Conservation (phyloP, 2,329 filamentous ascomycete species). For the Fusarium sp. region DNA sequence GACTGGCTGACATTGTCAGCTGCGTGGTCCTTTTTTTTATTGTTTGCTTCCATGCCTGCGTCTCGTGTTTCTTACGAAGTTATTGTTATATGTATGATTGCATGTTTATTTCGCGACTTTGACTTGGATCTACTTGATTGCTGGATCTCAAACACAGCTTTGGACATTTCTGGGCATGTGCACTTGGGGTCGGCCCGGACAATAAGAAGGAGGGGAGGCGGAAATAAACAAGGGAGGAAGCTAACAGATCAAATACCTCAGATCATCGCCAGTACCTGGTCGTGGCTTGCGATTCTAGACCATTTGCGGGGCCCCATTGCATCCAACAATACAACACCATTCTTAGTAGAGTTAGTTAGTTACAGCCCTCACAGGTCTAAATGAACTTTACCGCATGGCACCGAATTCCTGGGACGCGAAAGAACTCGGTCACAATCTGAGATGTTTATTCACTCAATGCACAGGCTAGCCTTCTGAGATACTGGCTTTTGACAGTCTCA, state of each 20-base stretch:
- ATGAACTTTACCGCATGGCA: background rate
- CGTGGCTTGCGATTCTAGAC: slow-evolving; percentile 31
- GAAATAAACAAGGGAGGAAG: background rate
- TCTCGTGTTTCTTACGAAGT: background rate
- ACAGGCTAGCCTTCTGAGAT: background rate
- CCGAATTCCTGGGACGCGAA: background rate
- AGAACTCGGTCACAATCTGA: background rate
- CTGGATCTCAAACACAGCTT: background rate
- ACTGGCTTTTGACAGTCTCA: background rate
- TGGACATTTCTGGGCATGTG: background rate
- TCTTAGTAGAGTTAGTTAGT: background rate
- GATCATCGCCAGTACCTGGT: background rate
- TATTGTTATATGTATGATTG: background rate
- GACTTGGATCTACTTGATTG: background rate
- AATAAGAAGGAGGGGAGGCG: background rate
- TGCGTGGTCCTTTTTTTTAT: background rate
- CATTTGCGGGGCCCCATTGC: slow-evolving; percentile 30
- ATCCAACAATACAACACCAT: background rate
- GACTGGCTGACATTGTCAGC: background rate
- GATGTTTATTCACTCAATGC: background rate
- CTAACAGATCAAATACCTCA: background rate
- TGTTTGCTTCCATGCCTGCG: slow-evolving; percentile 2
- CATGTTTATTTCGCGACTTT: too few species aligned
- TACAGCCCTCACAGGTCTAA: background rate
- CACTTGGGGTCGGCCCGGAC: background rate